Evolutionary conservation across 1,284 basidiomycete species (phyloP).

Genomic region (Puccinia polysora): DNA sequence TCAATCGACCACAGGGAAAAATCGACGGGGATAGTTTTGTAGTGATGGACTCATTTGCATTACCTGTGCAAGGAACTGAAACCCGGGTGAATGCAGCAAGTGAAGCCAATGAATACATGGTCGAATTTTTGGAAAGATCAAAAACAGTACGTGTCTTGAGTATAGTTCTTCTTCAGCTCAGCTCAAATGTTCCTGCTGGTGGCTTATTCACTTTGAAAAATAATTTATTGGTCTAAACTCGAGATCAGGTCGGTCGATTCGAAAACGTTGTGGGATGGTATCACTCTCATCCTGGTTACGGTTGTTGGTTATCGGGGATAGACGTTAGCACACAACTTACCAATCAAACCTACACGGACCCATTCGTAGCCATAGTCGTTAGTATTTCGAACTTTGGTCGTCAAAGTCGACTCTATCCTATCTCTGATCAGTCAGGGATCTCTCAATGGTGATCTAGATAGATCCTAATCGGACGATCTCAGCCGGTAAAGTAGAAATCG

Average conservation of each 20-base stretch:
- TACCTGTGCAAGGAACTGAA: slow-evolving; percentile 98
- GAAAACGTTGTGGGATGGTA: slow-evolving; percentile 98
- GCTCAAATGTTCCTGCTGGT: not conserved
- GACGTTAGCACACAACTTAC: slow-evolving; percentile 92
- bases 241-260: slow-evolving; percentile 65
- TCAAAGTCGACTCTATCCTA: not conserved
- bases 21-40: slow-evolving; percentile 79
- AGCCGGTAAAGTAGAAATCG: slow-evolving; percentile 95
- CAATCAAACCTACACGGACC: slow-evolving; percentile 90
- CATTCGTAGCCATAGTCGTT: slow-evolving; percentile 94
- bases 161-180: slow-evolving; percentile 13
- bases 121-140: slow-evolving; percentile 76
- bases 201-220: not conserved
- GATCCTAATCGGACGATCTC: slow-evolving; percentile 98
- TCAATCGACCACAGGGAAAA: slow-evolving; percentile 67
- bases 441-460: slow-evolving; percentile 60
- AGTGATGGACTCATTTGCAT: slow-evolving; percentile 90
- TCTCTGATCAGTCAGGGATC: slow-evolving; percentile 16
- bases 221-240: slow-evolving; percentile 3
- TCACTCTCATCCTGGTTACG: slow-evolving; percentile 94
- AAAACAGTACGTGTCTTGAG: slow-evolving; percentile 61
- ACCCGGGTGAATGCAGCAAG: slow-evolving; percentile 94
- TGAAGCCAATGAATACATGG: slow-evolving; percentile 98
- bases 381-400: slow-evolving; percentile 53
- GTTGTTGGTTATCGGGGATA: slow-evolving; percentile 94